phyloP scores from a whole-genome alignment of 2,329 filamentous ascomycete species.

The Arthrobotrys sphaeroides region DNA sequence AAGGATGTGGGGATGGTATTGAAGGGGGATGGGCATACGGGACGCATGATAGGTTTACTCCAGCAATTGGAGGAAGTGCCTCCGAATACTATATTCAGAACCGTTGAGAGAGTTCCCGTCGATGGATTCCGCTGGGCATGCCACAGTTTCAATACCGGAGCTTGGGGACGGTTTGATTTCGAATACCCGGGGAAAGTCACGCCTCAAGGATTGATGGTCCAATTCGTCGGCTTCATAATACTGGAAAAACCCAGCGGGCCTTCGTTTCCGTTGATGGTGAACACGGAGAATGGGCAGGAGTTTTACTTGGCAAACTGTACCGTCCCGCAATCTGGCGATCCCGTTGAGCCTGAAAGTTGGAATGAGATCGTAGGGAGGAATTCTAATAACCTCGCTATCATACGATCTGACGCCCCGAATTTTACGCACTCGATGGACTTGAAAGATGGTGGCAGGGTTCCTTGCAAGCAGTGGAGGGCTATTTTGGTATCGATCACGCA shows the following conservation, averaged over 20 bases:
- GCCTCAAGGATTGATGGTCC: conserved; percentile 25
- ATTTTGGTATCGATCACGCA: conserved; percentile 41
- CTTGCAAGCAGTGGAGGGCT: conserved; percentile 15
- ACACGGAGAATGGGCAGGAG: not conserved
- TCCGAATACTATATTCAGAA: conserved; percentile 32
- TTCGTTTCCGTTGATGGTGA: conserved; percentile 19
- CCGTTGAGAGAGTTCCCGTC: conserved; percentile 22
- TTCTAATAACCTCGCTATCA: conserved; percentile 30
- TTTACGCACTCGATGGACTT: conserved; percentile 24
- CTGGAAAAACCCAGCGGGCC: conserved; percentile 6
- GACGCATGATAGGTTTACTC: conserved; percentile 29
- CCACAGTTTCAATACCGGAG: conserved; percentile 22
- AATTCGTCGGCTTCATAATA: conserved; percentile 31
- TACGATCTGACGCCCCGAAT: not conserved
- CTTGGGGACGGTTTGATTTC: conserved; percentile 36
- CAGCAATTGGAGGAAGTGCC: conserved; percentile 45
- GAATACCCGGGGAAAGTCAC: conserved; percentile 42
- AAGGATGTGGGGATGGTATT: conserved; percentile 41
- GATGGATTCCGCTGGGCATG: conserved; percentile 50
- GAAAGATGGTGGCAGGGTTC: conserved; percentile 27
- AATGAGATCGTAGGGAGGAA: conserved; percentile 17
- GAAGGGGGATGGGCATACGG: conserved; percentile 33
- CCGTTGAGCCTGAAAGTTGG: conserved; percentile 20
- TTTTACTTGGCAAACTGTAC: conserved; percentile 16
- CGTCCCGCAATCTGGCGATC: not conserved